A percentile compares a stretch with the other conserved stretches of the same genome.
These are phyloP conservation scores for Flaveria brownii DNA, from an alignment of 129 eudicot species.

Conservation along the genomic window DNA sequence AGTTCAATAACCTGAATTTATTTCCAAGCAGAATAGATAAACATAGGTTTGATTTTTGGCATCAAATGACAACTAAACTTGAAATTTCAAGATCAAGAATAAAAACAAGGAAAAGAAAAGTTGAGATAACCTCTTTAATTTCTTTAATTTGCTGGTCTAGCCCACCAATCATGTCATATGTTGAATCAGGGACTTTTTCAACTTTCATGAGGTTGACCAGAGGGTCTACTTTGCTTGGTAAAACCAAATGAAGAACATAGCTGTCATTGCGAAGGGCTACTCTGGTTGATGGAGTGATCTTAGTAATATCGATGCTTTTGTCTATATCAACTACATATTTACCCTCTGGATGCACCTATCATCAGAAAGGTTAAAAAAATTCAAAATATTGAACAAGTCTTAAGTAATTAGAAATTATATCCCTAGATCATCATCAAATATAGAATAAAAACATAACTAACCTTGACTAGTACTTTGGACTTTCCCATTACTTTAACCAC, in stretches of 20 bases:
- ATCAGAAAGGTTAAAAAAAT: not conserved
- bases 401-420: not conserved
- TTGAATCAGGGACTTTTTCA: slow-evolving; percentile 51
- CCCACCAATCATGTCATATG: slow-evolving; percentile 54
- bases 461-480: slow-evolving; percentile 52
- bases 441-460: slow-evolving; percentile 18
- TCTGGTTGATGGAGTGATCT: slow-evolving; percentile 47
- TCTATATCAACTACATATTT: slow-evolving; percentile 47
- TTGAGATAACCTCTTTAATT: slow-evolving; percentile 41
- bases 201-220: slow-evolving; percentile 51
- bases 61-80: slow-evolving; percentile 15
- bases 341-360: slow-evolving; percentile 44
- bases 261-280: slow-evolving; percentile 48
- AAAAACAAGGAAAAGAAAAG: not conserved
- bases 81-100: slow-evolving; percentile 5
- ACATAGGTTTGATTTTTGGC: slow-evolving; percentile 1
- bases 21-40: not conserved
- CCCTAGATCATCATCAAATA: not conserved
- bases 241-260: slow-evolving; percentile 41
- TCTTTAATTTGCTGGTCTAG: slow-evolving; percentile 49
- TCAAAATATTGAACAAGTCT: not conserved
- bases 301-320: slow-evolving; percentile 45
- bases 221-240: slow-evolving; percentile 51
- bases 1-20: slow-evolving; percentile 51
- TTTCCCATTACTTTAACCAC: slow-evolving; percentile 52